Percentiles rank a stretch among this genome's conserved stretches.
Evolutionary conservation across 306 rosid genomes (phyloP).

Genomic region (Sicyos baderoa): DNA sequence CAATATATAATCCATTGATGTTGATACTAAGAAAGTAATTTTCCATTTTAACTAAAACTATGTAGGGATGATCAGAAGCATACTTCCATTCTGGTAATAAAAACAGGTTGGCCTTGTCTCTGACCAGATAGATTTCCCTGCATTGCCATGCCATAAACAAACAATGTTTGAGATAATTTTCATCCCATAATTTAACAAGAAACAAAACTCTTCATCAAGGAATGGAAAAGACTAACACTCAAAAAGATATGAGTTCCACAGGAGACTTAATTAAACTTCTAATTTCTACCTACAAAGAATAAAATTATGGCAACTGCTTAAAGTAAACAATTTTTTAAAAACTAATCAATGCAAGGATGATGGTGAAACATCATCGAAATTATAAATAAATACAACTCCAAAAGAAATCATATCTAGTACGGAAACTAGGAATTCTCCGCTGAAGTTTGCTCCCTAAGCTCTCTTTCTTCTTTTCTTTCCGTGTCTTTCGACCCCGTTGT

Average conservation of each 20-base stretch:
- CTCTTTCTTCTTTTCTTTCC: too few species aligned
- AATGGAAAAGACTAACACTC: too few species aligned
- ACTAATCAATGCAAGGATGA: conserved; percentile 1
- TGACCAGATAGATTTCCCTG: conserved; percentile 96
- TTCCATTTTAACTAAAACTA: background rate
- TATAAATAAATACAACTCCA: background rate
- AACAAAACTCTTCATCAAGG: too few species aligned
- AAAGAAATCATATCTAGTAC: background rate
- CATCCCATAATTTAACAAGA: background rate
- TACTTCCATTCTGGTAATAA: conserved; percentile 91
- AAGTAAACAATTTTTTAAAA: background rate
- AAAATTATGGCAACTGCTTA: background rate
- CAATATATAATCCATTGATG: background rate
- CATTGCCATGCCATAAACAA: conserved; percentile 25
- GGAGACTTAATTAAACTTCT: background rate
- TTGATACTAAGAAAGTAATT: background rate
- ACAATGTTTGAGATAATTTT: conserved; percentile 9
- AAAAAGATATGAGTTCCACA: too few species aligned
- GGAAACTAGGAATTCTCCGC: background rate
- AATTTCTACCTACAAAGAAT: background rate
- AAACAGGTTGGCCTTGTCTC: conserved; percentile 93
- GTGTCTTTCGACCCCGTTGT: too few species aligned
- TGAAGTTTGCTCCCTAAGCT: too few species aligned
- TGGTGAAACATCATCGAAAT: background rate
- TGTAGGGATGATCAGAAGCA: conserved; percentile 25